Percentiles rank a stretch among this genome's conserved stretches.
These are phyloP conservation scores for Hypoxylon rickii DNA, from an alignment of 495 filamentous ascomycete species.

Conservation along the genomic window DNA sequence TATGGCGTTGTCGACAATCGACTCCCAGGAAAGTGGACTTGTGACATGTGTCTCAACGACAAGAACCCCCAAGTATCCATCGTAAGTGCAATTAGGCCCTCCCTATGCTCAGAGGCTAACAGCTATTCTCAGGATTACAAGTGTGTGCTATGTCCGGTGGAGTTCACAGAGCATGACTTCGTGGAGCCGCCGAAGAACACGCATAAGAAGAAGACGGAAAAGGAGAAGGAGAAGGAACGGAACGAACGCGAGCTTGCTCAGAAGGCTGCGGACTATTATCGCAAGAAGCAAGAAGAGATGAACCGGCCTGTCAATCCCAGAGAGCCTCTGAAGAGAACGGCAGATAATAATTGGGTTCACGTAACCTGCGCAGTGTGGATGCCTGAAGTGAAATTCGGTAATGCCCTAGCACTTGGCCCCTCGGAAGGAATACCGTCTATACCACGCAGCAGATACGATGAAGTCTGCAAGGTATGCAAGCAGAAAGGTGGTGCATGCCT, in stretches of 20 bases:
- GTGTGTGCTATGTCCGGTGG: conserved; percentile 87
- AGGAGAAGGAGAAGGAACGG: conserved; percentile 86
- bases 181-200: conserved; percentile 81
- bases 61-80: conserved; percentile 84
- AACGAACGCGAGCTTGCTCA: conserved; percentile 78
- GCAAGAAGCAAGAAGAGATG: conserved; percentile 77
- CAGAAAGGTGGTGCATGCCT: conserved; percentile 73
- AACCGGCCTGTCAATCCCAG: conserved; percentile 83
- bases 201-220: conserved; percentile 91
- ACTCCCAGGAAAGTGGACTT: conserved; percentile 83
- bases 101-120: conserved; percentile 30
- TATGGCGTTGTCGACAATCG: conserved; percentile 79
- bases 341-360: conserved; percentile 98
- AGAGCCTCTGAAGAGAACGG: conserved; percentile 89
- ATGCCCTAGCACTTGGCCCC: conserved; percentile 76
- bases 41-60: conserved; percentile 95
- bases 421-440: conserved; percentile 88
- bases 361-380: conserved; percentile 90
- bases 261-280: conserved; percentile 75
- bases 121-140: conserved; percentile 68
- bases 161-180: conserved; percentile 75
- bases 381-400: conserved; percentile 88
- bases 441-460: conserved; percentile 66
- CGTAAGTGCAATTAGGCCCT: conserved; percentile 51
- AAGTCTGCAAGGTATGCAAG: conserved; percentile 87